Percentiles rank a stretch among this genome's conserved stretches.
phyloP scores from a whole-genome alignment of 2,329 filamentous ascomycete genomes.

The Monilinia aucupariae region DNA sequence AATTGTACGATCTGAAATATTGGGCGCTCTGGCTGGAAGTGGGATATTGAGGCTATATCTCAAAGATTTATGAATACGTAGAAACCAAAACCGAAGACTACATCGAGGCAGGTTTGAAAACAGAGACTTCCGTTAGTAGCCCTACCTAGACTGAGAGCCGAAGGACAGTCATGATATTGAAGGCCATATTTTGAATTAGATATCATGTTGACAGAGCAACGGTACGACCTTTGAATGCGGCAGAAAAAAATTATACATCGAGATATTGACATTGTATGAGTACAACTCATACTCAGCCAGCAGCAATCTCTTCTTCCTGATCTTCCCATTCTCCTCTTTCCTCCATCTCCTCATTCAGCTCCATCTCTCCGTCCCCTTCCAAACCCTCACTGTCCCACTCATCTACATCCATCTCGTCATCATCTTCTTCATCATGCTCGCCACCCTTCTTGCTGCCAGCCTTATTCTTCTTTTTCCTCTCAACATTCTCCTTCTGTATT shows the following conservation, averaged over 20 bases:
- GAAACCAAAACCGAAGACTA: background rate
- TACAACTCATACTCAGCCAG: constrained; percentile 21
- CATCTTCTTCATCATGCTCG: constrained; percentile 48
- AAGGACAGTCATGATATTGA: background rate
- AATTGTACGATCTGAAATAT: background rate
- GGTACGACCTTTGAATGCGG: background rate
- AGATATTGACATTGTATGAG: background rate
- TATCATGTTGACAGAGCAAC: constrained; percentile 2
- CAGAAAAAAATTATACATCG: constrained; percentile 3
- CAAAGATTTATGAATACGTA: background rate
- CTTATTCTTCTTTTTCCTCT: constrained; percentile 67
- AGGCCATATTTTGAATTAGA: background rate
- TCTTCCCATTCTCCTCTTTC: constrained; percentile 35
- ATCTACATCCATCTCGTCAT: constrained; percentile 44
- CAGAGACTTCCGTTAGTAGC: background rate
- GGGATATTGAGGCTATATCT: background rate
- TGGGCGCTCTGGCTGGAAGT: background rate
- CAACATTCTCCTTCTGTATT: constrained; percentile 84
- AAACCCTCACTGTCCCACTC: constrained; percentile 38
- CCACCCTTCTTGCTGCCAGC: constrained; percentile 43
- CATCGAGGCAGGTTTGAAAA: background rate
- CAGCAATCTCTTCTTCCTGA: constrained; percentile 34
- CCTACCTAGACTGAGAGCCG: background rate
- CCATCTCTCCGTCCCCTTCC: constrained; percentile 34
- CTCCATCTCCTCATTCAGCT: constrained; percentile 35